Percentiles rank a stretch among this genome's conserved stretches.
Conservation (phyloP, 805 yeast genomes). For the Ogataea zsoltii region DNA sequence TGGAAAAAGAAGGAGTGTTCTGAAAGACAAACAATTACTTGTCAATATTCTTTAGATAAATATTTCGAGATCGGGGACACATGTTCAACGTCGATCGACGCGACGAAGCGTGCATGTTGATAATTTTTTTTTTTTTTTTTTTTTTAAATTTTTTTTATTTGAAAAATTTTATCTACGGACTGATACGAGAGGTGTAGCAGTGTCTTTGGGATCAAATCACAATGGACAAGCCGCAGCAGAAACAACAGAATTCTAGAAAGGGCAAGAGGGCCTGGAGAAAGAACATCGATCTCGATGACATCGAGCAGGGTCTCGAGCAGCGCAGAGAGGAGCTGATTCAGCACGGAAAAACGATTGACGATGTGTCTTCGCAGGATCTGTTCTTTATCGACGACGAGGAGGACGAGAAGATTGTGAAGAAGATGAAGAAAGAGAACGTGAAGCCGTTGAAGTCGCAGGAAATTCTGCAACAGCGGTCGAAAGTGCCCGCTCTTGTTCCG, state of each 20-base stretch:
- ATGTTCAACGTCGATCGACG: conserved; percentile 2
- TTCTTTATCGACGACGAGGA: conserved; percentile 71
- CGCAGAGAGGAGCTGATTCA: conserved; percentile 60
- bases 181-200: background rate
- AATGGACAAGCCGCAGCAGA: conserved; percentile 52
- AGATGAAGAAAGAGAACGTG: conserved; percentile 40
- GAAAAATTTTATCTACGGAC: conserved; percentile 1
- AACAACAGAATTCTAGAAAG: conserved; percentile 79
- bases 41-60: too few species aligned
- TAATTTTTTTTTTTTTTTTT: too few species aligned
- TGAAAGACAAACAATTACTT: too few species aligned
- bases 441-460: conserved; percentile 45
- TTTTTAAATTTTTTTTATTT: background rate
- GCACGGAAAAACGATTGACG: conserved; percentile 43
- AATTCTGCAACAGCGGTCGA: conserved; percentile 75
- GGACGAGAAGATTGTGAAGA: conserved; percentile 44
- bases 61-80: too few species aligned
- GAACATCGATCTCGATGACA: conserved; percentile 82
- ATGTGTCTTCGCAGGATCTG: conserved; percentile 46
- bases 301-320: conserved; percentile 69
- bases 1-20: too few species aligned
- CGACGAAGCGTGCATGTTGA: conserved; percentile 1
- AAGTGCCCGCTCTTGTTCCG: conserved; percentile 61
- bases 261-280: conserved; percentile 93
- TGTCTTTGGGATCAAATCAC: background rate